Conservation (phyloP, 2,329 filamentous ascomycete genomes). For the Apiospora malaysiana region DNA sequence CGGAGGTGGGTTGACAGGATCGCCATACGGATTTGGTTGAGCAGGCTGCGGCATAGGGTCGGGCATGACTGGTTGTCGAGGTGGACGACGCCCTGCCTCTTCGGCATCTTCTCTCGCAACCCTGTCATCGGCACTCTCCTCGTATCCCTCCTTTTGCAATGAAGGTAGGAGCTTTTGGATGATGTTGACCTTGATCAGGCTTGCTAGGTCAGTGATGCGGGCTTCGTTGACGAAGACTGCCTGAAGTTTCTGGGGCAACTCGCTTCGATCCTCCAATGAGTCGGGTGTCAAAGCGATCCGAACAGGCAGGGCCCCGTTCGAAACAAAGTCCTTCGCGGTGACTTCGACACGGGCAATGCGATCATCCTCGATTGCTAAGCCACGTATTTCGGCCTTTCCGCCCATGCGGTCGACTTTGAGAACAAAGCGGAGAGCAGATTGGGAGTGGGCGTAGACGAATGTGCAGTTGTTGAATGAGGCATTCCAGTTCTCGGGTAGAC, state of each 20-base stretch:
- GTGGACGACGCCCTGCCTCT: conserved; percentile 48
- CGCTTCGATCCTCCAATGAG: conserved; percentile 56
- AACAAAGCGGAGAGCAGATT: conserved; percentile 84
- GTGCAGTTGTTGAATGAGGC: conserved; percentile 71
- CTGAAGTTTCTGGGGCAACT: conserved; percentile 55
- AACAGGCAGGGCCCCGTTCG: conserved; percentile 60
- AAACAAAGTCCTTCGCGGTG: conserved; percentile 75
- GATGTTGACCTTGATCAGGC: conserved; percentile 76
- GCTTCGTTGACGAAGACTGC: conserved; percentile 76
- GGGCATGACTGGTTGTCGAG: conserved; percentile 51
- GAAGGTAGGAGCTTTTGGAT: conserved; percentile 84
- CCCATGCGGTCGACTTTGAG: conserved; percentile 84
- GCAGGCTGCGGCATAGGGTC: conserved; percentile 63
- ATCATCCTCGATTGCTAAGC: conserved; percentile 79
- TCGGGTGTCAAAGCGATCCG: conserved; percentile 56
- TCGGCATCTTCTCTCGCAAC: conserved; percentile 49
- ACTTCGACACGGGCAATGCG: conserved; percentile 81
- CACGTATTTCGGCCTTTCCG: conserved; percentile 82
- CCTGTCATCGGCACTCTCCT: conserved; percentile 58
- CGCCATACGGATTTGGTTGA: conserved; percentile 70
- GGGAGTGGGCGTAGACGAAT: conserved; percentile 86
- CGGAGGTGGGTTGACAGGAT: conserved; percentile 67
- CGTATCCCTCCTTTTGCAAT: conserved; percentile 79
- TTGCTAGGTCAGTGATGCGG: conserved; percentile 71
- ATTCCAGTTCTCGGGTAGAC: conserved; percentile 83